Conservation (phyloP, 208 protist genomes). For the Borovskyia barvae region DNA sequence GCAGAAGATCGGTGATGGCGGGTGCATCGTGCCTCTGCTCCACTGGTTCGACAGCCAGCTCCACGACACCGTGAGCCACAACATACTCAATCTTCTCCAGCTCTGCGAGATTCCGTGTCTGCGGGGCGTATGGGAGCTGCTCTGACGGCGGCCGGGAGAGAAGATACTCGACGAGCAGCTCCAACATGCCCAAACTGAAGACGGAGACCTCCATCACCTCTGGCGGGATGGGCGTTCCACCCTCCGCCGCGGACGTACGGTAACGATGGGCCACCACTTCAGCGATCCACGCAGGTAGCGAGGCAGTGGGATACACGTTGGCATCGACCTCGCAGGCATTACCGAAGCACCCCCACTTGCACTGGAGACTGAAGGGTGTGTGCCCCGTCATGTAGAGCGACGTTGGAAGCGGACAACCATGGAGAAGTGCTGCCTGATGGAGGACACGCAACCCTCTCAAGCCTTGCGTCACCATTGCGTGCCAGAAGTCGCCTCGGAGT, state of each 20-base stretch:
- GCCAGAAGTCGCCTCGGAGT: constrained; percentile 26
- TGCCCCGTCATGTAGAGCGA: constrained; percentile 39
- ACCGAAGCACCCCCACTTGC: constrained; percentile 65
- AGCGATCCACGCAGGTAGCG: constrained; percentile 10
- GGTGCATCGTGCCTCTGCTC: neutral
- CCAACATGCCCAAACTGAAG: constrained; percentile 17
- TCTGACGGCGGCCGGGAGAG: neutral
- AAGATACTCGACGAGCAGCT: constrained; percentile 9
- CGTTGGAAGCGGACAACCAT: constrained; percentile 49
- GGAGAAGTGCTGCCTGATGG: constrained; percentile 42
- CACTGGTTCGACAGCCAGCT: neutral
- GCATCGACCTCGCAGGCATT: constrained; percentile 25
- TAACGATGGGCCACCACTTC: constrained; percentile 8
- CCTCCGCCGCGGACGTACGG: neutral
- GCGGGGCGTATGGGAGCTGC: neutral
- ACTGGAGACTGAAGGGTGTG: constrained; percentile 12
- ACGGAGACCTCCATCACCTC: constrained; percentile 15
- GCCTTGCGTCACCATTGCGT: constrained; percentile 26
- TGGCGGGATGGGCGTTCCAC: neutral
- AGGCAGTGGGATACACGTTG: constrained; percentile 29
- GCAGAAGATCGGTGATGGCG: constrained; percentile 7
- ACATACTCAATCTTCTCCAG: constrained; percentile 19
- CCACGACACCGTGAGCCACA: neutral
- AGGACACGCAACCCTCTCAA: constrained; percentile 45
- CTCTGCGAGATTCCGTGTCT: neutral